Base-by-base conservation (phyloP, 2,329 filamentous ascomycete genomes). In the Ceratocystis cubensis region DNA sequence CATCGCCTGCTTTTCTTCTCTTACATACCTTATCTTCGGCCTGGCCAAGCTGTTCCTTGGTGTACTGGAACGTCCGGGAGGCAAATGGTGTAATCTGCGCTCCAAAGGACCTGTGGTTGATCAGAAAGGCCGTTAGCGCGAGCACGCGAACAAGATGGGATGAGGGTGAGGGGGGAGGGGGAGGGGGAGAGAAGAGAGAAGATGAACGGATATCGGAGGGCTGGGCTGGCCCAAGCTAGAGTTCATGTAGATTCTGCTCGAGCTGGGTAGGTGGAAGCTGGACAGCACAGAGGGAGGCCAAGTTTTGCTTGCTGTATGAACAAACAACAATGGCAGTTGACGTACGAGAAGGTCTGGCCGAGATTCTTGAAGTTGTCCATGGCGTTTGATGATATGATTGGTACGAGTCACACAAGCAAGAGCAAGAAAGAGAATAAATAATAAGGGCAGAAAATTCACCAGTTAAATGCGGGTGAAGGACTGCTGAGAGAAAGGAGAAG, bases 41-140 rank as follows among this genome's bases (percentile, higher is more conserved):
- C 78, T 95, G 90, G 64, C 94, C 94, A 69, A 97, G 84, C 79
- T 96, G 92, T 79, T 99, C 94, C 82, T 96, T 96, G 76, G 96
- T 90, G 81, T 93, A 95, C 80, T 99, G 94, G 77, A 96, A 91
- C 67, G 91, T 96, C 74, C 93, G 88, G 74, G 91, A 88, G 70
- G 92, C 91, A 75, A 96, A 96, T 45, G 94, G 94, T 71, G 90
- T 91, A 78, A 97, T 89, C 72, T 87, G 87, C 70, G 89, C 88
- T 74, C 91, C 92, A 74, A 85, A 75, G 74, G 79, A 81, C 74
- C 80, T 81, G 72, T 50, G 33, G 8, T 17, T 45, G 8, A 56
- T 59, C 25, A 20, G 22, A 20, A 13, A 20, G 45, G 3, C n/a
- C 10, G 22, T 53, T 64, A 48, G 45, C 62, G 25, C 45, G 20